Conservation (phyloP, 495 filamentous ascomycete species). For the Hypoxylon cercidicola region DNA sequence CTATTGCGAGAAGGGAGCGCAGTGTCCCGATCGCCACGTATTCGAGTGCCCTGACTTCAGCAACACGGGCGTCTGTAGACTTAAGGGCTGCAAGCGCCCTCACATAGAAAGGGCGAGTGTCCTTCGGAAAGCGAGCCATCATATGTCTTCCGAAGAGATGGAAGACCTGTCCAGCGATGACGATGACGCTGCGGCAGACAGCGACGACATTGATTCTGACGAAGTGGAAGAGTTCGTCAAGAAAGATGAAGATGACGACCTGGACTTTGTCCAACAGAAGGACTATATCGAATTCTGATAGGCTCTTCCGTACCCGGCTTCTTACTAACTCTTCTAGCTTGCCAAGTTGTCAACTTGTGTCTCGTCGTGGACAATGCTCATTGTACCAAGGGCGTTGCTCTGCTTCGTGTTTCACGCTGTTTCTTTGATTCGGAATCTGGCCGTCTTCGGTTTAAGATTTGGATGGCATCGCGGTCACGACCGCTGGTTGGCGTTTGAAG, state of each 20-base stretch:
- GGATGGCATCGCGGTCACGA: constrained; percentile 18
- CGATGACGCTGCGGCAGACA: constrained; percentile 79
- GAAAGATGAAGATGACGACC: constrained; percentile 51
- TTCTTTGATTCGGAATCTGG: constrained; percentile 21
- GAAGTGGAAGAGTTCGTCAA: constrained; percentile 77
- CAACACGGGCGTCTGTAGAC: constrained; percentile 86
- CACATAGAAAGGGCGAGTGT: constrained; percentile 87
- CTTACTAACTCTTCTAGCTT: constrained; percentile 38
- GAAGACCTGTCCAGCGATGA: constrained; percentile 88
- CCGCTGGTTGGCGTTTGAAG: constrained; percentile 35
- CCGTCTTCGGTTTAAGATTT: constrained; percentile 19
- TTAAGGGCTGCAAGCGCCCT: constrained; percentile 82
- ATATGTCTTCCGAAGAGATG: constrained; percentile 61
- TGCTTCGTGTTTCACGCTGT: not conserved
- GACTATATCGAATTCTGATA: constrained; percentile 60
- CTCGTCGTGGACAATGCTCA: constrained; percentile 28
- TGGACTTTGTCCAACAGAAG: constrained; percentile 55
- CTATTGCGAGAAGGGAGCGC: constrained; percentile 86
- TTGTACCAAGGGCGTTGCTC: constrained; percentile 18
- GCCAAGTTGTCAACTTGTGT: not conserved
- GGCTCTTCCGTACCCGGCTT: not conserved
- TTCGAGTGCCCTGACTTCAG: constrained; percentile 94
- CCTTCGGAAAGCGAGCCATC: constrained; percentile 57
- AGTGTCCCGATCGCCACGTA: constrained; percentile 85
- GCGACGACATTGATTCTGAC: constrained; percentile 91